These are phyloP conservation scores for Penicillium parvum DNA, from an alignment of 495 filamentous ascomycete species.

Conservation along the genomic window DNA sequence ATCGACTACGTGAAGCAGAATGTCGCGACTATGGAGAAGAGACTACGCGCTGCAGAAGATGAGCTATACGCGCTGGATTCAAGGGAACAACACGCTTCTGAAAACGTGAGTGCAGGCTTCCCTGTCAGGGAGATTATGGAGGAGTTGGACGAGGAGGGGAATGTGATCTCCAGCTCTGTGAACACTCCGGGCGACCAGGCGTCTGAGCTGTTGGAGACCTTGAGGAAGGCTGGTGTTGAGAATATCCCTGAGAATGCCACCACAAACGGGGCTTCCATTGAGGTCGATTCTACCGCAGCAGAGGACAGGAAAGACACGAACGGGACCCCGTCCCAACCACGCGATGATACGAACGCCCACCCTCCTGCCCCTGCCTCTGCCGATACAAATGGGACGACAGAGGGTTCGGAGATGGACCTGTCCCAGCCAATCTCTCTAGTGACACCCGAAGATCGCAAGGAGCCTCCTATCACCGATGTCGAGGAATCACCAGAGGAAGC, in stretches of 20 bases:
- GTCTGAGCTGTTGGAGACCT: constrained; percentile 57
- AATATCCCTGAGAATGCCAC: constrained; percentile 35
- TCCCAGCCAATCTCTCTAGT: constrained; percentile 19
- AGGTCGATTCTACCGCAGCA: not conserved
- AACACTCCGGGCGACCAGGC: constrained; percentile 58
- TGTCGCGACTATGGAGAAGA: constrained; percentile 58
- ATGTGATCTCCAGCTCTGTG: constrained; percentile 63
- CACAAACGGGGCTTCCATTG: constrained; percentile 2
- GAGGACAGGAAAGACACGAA: not conserved
- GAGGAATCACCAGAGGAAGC: constrained; percentile 78
- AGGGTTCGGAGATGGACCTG: constrained; percentile 11
- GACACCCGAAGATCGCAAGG: constrained; percentile 20
- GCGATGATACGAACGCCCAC: not conserved
- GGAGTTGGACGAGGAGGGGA: constrained; percentile 87
- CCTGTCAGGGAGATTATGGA: constrained; percentile 85
- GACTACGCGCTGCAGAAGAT: constrained; percentile 62
- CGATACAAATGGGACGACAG: not conserved
- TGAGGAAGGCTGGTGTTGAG: constrained; percentile 66
- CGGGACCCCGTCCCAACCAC: not conserved
- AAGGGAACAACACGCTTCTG: constrained; percentile 21
- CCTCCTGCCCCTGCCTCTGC: not conserved
- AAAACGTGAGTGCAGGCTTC: constrained; percentile 37
- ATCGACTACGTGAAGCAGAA: constrained; percentile 89
- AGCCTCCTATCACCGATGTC: constrained; percentile 33
- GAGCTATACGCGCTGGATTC: constrained; percentile 52